Evolutionary conservation across 1,284 basidiomycete species (phyloP), one percentile per base, ranked within the genome.

Genomic region (Fereydounia khargensis): DNA sequence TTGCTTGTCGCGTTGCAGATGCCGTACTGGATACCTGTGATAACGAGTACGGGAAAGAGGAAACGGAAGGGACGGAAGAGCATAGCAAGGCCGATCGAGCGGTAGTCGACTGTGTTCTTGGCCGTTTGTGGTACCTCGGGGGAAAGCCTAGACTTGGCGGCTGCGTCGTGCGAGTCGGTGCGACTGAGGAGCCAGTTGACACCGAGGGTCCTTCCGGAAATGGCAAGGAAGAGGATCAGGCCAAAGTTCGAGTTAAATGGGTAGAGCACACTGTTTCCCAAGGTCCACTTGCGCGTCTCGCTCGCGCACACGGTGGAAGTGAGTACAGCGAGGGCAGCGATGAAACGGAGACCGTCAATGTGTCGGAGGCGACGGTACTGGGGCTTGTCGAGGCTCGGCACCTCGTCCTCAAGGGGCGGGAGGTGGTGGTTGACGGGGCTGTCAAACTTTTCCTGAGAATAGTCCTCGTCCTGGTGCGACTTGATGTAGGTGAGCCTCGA

Each of bases 71-170:
- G 58, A 14, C 58, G 39, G 14, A 43, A 38, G 17, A 61, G 43
- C 52, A 61, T 61, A 18, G 53, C 47, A 52, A 61, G 55, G 11
- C 57, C 57, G 28, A 51, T 37, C 19, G 53, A 48, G 48, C 55
- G 45, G 45, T 25, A 61, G 35, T 59, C 51, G 22, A 51, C 33
- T 10, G 37, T 38, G 44, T 59, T 54, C 47, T 47, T 50, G n/a
- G n/a, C n/a, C n/a, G n/a, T n/a, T n/a, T n/a, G n/a, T n/a, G n/a
- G n/a, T n/a, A n/a, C n/a, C n/a, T n/a, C n/a, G n/a, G n/a, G n/a
- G n/a, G n/a, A n/a, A n/a, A n/a, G n/a, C 21, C 52, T 56, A 4
- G 44, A 51, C 28, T 51, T 47, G 23, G 47, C 52, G 31, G 48
- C 58, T 10, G 42, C 46, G 30, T 45, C 42, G 17, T 51, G 45